Percentiles rank a stretch among this genome's conserved stretches.
Conservation (phyloP, 2,329 filamentous ascomycete species). For the Purpureocillium lavendulum region DNA sequence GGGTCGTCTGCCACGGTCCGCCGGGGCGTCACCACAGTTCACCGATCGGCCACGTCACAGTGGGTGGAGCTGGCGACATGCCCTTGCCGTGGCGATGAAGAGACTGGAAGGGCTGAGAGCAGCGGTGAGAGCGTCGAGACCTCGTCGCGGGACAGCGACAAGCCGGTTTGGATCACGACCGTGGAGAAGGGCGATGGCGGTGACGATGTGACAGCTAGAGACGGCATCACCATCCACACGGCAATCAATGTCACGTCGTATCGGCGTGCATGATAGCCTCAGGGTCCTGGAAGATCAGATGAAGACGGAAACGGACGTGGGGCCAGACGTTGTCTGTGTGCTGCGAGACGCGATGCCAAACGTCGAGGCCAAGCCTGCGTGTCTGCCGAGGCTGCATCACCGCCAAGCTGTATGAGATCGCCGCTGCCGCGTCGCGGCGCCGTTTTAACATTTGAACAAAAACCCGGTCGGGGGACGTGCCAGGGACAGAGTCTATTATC, state of each 20-base stretch:
- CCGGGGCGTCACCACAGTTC: no score
- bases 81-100: neutral
- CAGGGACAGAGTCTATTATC: no score
- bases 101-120: neutral
- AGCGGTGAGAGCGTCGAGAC: neutral
- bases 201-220: neutral
- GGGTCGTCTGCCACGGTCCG: neutral
- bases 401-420: no score
- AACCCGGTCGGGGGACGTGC: no score
- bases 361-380: no score
- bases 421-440: no score
- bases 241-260: constrained; percentile 3
- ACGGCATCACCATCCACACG: constrained; percentile 2
- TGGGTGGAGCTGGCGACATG: constrained; percentile 2
- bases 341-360: no score
- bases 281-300: constrained; percentile 14
- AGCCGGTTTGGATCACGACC: neutral
- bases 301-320: neutral
- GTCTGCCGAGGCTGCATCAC: no score
- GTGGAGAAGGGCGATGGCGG: neutral
- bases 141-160: neutral
- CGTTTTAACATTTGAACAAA: no score
- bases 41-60: neutral
- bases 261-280: neutral
- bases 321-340: no score